Conservation (phyloP, 805 yeast genomes). For the Metschnikowia sp. region DNA sequence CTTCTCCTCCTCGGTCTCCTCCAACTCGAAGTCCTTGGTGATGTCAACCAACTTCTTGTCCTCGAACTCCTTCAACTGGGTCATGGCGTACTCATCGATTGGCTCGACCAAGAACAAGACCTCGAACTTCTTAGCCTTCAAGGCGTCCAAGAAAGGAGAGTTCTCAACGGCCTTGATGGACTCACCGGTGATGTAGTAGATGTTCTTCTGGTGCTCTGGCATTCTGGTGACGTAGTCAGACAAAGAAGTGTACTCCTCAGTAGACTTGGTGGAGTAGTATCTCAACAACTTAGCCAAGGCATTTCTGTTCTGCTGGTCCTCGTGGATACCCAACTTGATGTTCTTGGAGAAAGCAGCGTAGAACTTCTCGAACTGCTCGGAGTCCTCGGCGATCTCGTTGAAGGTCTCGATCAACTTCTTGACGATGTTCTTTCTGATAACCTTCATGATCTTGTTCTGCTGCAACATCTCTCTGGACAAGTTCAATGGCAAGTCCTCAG, state of each 20-base stretch:
- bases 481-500: slow-evolving; percentile 99
- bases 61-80: slow-evolving; percentile 98
- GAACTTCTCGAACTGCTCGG: slow-evolving; percentile 97
- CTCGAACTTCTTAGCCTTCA: slow-evolving; percentile 97
- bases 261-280: slow-evolving; percentile 93
- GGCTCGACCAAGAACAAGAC: slow-evolving; percentile 98
- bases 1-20: slow-evolving; percentile 99
- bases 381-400: slow-evolving; percentile 98
- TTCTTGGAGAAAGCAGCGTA: slow-evolving; percentile 97
- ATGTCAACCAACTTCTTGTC: slow-evolving; percentile 98
- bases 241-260: slow-evolving; percentile 91
- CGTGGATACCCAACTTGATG: slow-evolving; percentile 98
- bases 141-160: slow-evolving; percentile 98
- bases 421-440: slow-evolving; percentile 97
- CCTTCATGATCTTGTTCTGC: slow-evolving; percentile 99
- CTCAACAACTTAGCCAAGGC: slow-evolving; percentile 95
- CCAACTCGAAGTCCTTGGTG: slow-evolving; percentile 98
- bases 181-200: slow-evolving; percentile 99
- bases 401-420: slow-evolving; percentile 98
- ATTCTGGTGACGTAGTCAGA: slow-evolving; percentile 97
- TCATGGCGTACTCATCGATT: slow-evolving; percentile 99
- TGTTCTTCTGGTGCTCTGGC: slow-evolving; percentile 99
- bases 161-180: slow-evolving; percentile 95
- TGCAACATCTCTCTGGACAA: slow-evolving; percentile 99
- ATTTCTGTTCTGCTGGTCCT: slow-evolving; percentile 95